Evolutionary conservation across 1,284 basidiomycete species (phyloP).

Genomic region (Exobasidium rhododendri): DNA sequence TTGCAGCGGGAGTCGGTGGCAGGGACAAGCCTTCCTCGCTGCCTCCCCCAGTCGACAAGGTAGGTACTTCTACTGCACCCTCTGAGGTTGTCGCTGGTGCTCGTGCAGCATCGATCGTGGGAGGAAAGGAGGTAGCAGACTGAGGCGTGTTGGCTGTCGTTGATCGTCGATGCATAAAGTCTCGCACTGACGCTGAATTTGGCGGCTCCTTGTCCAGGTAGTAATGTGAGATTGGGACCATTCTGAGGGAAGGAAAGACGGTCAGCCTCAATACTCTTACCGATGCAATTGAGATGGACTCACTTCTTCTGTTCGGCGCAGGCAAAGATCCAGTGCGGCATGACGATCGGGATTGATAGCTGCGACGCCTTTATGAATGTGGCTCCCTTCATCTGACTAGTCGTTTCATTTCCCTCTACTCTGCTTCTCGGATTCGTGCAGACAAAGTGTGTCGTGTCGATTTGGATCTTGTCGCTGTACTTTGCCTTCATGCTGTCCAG

Average conservation of each 20-base stretch:
- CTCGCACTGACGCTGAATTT: constrained; percentile 34
- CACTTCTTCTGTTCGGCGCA: constrained; percentile 46
- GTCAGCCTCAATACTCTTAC: not conserved
- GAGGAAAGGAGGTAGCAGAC: not conserved
- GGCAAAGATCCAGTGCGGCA: constrained; percentile 54
- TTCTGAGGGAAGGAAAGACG: constrained; percentile 21
- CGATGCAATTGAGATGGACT: constrained; percentile 6
- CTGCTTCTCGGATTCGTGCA: constrained; percentile 42
- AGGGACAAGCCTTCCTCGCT: not conserved
- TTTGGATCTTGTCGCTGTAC: constrained; percentile 86
- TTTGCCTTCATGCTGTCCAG: constrained; percentile 39
- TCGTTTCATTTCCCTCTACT: constrained; percentile 15
- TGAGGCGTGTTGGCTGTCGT: not conserved
- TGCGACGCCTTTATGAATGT: constrained; percentile 47
- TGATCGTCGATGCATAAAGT: not conserved
- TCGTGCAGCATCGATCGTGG: not conserved
- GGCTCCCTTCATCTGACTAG: constrained; percentile 14
- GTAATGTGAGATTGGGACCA: constrained; percentile 50
- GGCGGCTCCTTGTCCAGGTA: constrained; percentile 51
- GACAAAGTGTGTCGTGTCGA: constrained; percentile 58
- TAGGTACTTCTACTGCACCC: constrained; percentile 1
- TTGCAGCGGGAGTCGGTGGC: constrained; percentile 3
- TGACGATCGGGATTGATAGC: constrained; percentile 51
- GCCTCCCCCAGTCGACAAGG: not conserved
- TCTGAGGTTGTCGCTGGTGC: not conserved